These are phyloP conservation scores for Arthroderma uncinatum DNA, from an alignment of 2,329 filamentous ascomycete species.

Conservation along the genomic window DNA sequence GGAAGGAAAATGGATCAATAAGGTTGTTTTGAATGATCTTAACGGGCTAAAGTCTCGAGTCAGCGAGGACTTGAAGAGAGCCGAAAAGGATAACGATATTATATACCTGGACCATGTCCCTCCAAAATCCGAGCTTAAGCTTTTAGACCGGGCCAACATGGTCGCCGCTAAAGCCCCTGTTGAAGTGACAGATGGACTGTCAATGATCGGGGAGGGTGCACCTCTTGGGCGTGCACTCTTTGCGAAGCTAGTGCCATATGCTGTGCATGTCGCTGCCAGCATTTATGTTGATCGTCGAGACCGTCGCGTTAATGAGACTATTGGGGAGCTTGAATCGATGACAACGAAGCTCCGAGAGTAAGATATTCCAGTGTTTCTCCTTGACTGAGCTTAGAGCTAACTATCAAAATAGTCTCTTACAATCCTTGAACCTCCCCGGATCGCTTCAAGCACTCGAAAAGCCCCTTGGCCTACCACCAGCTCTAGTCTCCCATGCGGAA, in stretches of 20 bases:
- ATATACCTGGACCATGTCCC: conserved; percentile 83
- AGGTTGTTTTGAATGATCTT: conserved; percentile 68
- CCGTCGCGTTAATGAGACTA: conserved; percentile 75
- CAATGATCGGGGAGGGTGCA: conserved; percentile 65
- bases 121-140: conserved; percentile 74
- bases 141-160: conserved; percentile 81
- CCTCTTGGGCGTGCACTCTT: conserved; percentile 81
- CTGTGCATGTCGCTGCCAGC: conserved; percentile 85
- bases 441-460: conserved; percentile 92
- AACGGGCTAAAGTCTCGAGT: conserved; percentile 72
- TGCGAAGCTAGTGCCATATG: conserved; percentile 84
- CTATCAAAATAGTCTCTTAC: conserved; percentile 43
- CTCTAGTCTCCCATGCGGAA: conserved; percentile 77
- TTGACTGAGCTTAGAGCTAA: conserved; percentile 11
- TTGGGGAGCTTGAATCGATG: conserved; percentile 70
- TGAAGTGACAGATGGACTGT: conserved; percentile 69
- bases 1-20: conserved; percentile 71
- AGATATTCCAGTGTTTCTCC: conserved; percentile 18
- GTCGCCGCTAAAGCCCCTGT: conserved; percentile 66
- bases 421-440: conserved; percentile 77
- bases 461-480: conserved; percentile 77
- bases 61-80: conserved; percentile 76
- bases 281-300: conserved; percentile 91
- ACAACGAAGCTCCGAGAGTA: conserved; percentile 66
- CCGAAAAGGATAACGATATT: conserved; percentile 91